These are phyloP conservation scores for Euphorbia tirucalli DNA, from an alignment of 345 rosid genomes.

Conservation along the genomic window DNA sequence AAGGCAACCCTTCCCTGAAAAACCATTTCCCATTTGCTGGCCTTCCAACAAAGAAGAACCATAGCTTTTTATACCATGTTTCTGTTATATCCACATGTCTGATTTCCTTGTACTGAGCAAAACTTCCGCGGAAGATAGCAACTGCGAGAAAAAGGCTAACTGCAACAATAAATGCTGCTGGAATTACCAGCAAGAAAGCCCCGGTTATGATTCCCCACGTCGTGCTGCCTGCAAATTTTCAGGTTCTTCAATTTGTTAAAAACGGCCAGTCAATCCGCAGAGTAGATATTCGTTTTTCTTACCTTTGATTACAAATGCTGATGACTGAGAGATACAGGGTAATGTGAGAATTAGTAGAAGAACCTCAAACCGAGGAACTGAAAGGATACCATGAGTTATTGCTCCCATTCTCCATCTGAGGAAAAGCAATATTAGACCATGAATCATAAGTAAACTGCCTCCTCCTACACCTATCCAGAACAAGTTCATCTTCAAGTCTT, in stretches of 20 bases:
- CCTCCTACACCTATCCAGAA: slow-evolving; percentile 50
- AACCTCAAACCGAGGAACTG: slow-evolving; percentile 46
- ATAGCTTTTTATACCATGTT: slow-evolving; percentile 34
- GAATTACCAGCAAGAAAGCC: slow-evolving; percentile 43
- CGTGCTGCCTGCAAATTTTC: slow-evolving; percentile 39
- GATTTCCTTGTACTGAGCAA: slow-evolving; percentile 49
- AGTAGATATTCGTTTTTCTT: slow-evolving; percentile 3
- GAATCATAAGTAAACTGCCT: slow-evolving; percentile 34
- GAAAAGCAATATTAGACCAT: slow-evolving; percentile 27
- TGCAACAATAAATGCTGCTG: slow-evolving; percentile 41
- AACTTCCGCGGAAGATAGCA: slow-evolving; percentile 34
- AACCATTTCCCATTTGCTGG: slow-evolving; percentile 48
- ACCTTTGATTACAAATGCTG: slow-evolving; percentile 53
- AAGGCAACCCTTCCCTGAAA: slow-evolving; percentile 42
- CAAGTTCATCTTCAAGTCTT: slow-evolving; percentile 49
- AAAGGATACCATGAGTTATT: slow-evolving; percentile 37
- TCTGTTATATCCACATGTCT: slow-evolving; percentile 19
- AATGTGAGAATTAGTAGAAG: slow-evolving; percentile 44
- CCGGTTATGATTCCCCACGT: slow-evolving; percentile 42
- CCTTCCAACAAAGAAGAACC: slow-evolving; percentile 34
- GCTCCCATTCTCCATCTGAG: slow-evolving; percentile 43
- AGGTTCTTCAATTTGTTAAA: slow-evolving; percentile 17
- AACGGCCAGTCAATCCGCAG: not conserved
- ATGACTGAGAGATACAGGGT: slow-evolving; percentile 52
- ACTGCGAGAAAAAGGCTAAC: slow-evolving; percentile 35